Evolutionary conservation across 2,329 filamentous ascomycete genomes (phyloP), one percentile per base, ranked within the genome.

Genomic region (Hypoxylon sp.): DNA sequence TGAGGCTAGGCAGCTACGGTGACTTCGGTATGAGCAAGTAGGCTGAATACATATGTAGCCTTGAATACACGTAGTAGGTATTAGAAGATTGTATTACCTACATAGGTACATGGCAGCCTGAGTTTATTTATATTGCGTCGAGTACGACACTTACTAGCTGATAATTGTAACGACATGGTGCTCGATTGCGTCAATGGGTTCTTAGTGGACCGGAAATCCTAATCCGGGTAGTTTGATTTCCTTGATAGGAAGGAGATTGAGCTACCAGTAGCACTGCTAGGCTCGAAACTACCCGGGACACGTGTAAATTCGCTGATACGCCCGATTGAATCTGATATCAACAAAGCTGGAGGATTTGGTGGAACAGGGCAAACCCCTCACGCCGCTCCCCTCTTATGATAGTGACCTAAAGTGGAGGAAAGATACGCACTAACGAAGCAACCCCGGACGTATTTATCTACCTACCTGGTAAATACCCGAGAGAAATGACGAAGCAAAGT

Each of bases 121-220:
- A 30, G 5, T 30, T 30, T 30, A 6, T 30, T 7, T 30, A 30
- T 30, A 30, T 30, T 30, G 5, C 28, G 28, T 9, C 6, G 6
- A 6, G 28, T 30, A 30, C 28, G 9, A 30, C 28, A 30, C 5
- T 30, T 30, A 30, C 34, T 45, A 34, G 21, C 11, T 30, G 49
- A 59, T 59, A 50, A 57, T 61, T 61, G 56, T 51, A 67, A 64
- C 48, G 11, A 25, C 60, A 59, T 63, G 59, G 55, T 43, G 23
- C 34, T 23, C 19, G 55, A 58, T 67, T 23, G 65, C 65, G 65
- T 63, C 50, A 60, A 51, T 21, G 7, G 49, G 17, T 36, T 36
- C 32, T 52, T 56, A 34, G 53, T 67, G 53, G 64, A 17, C 34
- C 53, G 30, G 52, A n/a, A 53, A 45, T 30, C 59, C 51, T 21